Conservation (phyloP, 306 rosid species). For the Boehmeria nivea region DNA sequence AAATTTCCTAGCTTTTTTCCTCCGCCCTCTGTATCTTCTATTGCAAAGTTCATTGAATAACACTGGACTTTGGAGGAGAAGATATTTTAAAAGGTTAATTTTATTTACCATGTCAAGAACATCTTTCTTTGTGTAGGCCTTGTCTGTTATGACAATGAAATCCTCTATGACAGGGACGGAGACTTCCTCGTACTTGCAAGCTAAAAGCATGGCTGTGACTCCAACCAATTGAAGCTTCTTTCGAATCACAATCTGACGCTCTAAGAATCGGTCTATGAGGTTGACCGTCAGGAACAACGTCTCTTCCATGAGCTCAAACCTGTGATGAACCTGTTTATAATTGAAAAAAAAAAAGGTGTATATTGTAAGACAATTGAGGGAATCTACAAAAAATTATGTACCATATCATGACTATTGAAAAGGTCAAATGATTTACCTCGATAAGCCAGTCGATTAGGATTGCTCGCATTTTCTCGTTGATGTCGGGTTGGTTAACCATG, state of each 20-base stretch:
- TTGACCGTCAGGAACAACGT: constrained; percentile 79
- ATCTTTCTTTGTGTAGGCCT: constrained; percentile 71
- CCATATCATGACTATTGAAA: background rate
- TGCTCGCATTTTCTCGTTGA: constrained; percentile 91
- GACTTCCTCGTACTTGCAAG: constrained; percentile 95
- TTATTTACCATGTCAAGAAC: constrained; percentile 74
- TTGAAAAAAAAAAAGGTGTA: too few relatives aligned
- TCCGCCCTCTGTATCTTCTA: too few relatives aligned
- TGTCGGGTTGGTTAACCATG: constrained; percentile 68
- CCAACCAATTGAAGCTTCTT: constrained; percentile 96
- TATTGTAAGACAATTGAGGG: background rate
- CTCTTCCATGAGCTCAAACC: constrained; percentile 83
- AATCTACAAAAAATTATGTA: background rate
- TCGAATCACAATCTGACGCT: constrained; percentile 49
- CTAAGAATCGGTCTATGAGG: constrained; percentile 79
- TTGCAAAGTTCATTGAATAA: too few relatives aligned
- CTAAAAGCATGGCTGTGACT: constrained; percentile 88
- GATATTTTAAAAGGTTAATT: too few relatives aligned
- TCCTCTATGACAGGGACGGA: constrained; percentile 80
- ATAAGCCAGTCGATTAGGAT: constrained; percentile 93
- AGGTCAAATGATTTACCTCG: constrained; percentile 50
- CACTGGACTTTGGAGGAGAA: too few relatives aligned
- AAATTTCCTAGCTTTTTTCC: too few relatives aligned
- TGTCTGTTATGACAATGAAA: constrained; percentile 78
- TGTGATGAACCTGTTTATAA: constrained; percentile 76